Base-by-base conservation (phyloP, 768 basidiomycete species). In the Termitomyces sp. region DNA sequence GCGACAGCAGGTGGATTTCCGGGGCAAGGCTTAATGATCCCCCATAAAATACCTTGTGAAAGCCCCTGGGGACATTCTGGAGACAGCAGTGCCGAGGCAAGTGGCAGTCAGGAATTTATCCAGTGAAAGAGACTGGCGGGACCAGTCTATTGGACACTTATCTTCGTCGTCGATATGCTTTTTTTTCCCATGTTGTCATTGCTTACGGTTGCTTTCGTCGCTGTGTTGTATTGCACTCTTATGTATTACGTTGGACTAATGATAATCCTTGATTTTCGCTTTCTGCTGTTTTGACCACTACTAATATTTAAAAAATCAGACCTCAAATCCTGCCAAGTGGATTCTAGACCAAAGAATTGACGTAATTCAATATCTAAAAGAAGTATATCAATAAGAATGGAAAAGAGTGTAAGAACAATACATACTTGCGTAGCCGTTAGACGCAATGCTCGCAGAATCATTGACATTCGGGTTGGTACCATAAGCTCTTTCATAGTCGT, bases 351-450 rank as follows among this genome's bases (percentile, higher is more conserved):
- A 73, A 62, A 8, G 72, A 73, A 53, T 73, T 73, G 58, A 69
- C 63, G 46, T 71, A 73, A 58, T 73, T 73, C 72, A 38, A 74
- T 73, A 49, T 73, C 72, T 73, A 40, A n/a, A 47, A 38, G 4
- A 23, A 23, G 37, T 42, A n/a, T 40, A 29, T 21, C 23, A 38
- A n/a, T 17, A 40, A 51, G 1, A 17, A 23, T 38, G 27, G 19
- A 38, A 32, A 27, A 14, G 11, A 10, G 10, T 8, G 11, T 5
- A 12, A 23, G 9, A 37, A 25, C 2, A 17, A 35, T 27, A 68
- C 72, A 51, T 59, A 73, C 71, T 71, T 4, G 70, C 71, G 56
- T 73, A 73, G 16, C 72, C 71, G 56, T 73, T 73, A 5, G 68
- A 67, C 14, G 71, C 69, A 32, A 69, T 68, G 12, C 60, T 62